Conservation (phyloP, 306 rosid species). For the Albizia julibrissin region DNA sequence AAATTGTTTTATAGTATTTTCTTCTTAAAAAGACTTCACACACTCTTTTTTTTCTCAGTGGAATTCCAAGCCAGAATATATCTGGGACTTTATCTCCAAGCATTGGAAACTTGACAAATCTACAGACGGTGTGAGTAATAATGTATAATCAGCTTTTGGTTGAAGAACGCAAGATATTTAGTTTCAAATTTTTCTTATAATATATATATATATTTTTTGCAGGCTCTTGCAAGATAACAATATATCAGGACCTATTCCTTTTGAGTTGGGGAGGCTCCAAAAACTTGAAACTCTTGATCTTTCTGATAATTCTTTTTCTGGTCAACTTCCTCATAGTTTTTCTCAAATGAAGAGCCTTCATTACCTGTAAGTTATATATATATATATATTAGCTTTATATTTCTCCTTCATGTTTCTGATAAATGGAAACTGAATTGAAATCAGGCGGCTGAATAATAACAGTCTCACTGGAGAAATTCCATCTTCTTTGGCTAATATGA, state of each 20-base stretch:
- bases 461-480: constrained; percentile 78
- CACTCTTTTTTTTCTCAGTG: constrained; percentile 45
- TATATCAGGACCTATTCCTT: constrained; percentile 77
- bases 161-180: background rate
- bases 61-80: constrained; percentile 84
- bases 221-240: constrained; percentile 81
- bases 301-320: constrained; percentile 71
- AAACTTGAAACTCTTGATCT: constrained; percentile 85
- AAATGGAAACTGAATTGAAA: constrained; percentile 40
- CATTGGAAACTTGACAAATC: constrained; percentile 81
- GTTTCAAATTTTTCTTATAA: constrained; percentile 17
- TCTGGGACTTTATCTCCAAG: constrained; percentile 86
- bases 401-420: constrained; percentile 24
- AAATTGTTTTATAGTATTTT: background rate
- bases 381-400: background rate
- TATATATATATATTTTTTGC: constrained; percentile 26
- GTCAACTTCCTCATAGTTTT: constrained; percentile 73
- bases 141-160: constrained; percentile 6
- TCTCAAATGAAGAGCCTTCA: constrained; percentile 67
- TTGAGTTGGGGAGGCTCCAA: constrained; percentile 79
- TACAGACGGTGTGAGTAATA: constrained; percentile 72
- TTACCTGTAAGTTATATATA: constrained; percentile 63
- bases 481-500: constrained; percentile 74
- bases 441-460: constrained; percentile 86
- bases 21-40: background rate